Percentiles rank a stretch among this genome's conserved stretches.
Evolutionary conservation across 2,329 filamentous ascomycete species (phyloP).

Genomic region (Spiromastix sp.): DNA sequence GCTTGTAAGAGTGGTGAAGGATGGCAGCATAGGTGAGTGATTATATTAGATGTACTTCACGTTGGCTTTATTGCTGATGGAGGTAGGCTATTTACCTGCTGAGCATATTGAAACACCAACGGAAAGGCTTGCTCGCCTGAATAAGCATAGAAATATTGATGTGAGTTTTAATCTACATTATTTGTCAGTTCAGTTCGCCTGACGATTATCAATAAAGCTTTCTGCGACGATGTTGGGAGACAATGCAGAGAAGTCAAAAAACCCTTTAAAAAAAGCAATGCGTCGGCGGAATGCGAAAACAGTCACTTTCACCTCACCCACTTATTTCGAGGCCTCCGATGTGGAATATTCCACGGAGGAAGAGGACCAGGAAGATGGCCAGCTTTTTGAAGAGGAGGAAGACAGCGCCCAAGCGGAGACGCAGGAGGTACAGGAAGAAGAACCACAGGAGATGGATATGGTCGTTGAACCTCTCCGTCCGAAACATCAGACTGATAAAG

Average conservation of each 20-base stretch:
- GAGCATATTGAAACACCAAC: conserved; percentile 98
- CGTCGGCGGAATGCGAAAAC: conserved; percentile 72
- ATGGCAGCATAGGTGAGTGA: conserved; percentile 73
- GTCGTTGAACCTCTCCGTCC: conserved; percentile 35
- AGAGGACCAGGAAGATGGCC: conserved; percentile 38
- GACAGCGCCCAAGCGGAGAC: conserved; percentile 23
- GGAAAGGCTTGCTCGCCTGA: conserved; percentile 81
- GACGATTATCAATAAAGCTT: conserved; percentile 36
- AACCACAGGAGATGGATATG: conserved; percentile 26
- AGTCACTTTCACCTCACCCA: conserved; percentile 74
- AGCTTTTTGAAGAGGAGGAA: conserved; percentile 38
- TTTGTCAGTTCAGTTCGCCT: background rate
- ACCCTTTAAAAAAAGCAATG: conserved; percentile 74
- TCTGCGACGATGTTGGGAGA: conserved; percentile 63
- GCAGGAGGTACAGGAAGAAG: conserved; percentile 26
- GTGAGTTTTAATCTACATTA: conserved; percentile 43
- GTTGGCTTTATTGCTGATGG: no score
- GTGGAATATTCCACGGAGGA: conserved; percentile 76
- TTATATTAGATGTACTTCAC: no score
- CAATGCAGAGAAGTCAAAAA: conserved; percentile 69
- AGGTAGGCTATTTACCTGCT: conserved; percentile 78
- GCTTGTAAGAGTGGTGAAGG: conserved; percentile 93
- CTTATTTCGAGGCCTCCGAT: conserved; percentile 80
- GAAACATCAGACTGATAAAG: conserved; percentile 30
- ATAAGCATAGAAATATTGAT: conserved; percentile 97